These are phyloP conservation scores for Maudiozyma serrabonitensis DNA, from an alignment of 805 yeast genomes.

Conservation along the genomic window DNA sequence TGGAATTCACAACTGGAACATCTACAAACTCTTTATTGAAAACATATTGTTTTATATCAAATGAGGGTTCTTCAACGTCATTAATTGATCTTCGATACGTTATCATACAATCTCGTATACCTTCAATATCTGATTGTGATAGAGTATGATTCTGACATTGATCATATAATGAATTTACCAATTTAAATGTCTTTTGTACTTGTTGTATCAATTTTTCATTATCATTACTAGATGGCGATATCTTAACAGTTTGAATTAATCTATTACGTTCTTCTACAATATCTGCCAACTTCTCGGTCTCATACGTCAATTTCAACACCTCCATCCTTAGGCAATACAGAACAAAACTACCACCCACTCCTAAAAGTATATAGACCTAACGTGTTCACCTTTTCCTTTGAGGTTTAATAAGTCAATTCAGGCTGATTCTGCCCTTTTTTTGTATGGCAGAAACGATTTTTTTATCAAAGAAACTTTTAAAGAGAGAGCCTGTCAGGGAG, in stretches of 20 bases:
- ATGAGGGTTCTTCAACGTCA: background rate
- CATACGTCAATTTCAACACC: constrained; percentile 17
- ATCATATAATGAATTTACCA: constrained; percentile 11
- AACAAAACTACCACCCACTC: too few species aligned
- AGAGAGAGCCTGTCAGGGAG: too few species aligned
- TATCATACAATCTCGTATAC: background rate
- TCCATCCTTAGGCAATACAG: constrained; percentile 10
- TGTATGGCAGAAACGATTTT: too few species aligned
- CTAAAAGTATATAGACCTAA: too few species aligned
- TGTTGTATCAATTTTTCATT: constrained; percentile 17
- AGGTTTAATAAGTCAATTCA: too few species aligned
- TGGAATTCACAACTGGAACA: background rate
- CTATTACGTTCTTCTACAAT: constrained; percentile 24
- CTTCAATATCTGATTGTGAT: constrained; percentile 8
- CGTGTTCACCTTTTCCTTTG: too few species aligned
- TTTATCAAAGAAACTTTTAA: too few species aligned
- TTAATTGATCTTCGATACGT: background rate
- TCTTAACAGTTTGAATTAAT: constrained; percentile 12
- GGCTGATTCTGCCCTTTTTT: too few species aligned
- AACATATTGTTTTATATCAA: background rate
- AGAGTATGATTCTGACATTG: background rate
- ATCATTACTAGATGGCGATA: constrained; percentile 22
- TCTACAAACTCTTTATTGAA: constrained; percentile 1
- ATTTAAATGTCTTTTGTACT: constrained; percentile 10
- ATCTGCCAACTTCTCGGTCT: constrained; percentile 20